Conservation (phyloP, 306 rosid genomes). For the Malus orientalis region DNA sequence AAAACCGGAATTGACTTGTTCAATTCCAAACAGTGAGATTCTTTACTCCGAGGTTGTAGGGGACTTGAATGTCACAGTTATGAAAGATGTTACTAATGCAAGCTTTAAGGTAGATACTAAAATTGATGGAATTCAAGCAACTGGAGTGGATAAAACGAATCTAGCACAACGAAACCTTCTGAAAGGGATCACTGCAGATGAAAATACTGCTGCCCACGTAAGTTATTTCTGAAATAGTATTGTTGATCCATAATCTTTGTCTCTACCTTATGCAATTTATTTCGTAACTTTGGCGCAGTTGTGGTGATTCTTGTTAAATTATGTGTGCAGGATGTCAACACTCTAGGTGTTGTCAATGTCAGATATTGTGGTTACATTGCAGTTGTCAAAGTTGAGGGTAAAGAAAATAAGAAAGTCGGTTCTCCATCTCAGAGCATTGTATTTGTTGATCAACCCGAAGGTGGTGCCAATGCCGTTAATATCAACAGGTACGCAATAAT, state of each 20-base stretch:
- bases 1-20: conserved; percentile 25
- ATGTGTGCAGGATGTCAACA: conserved; percentile 64
- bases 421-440: conserved; percentile 50
- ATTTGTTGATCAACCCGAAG: conserved; percentile 77
- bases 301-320: conserved; percentile 20
- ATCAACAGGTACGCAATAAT: conserved; percentile 59
- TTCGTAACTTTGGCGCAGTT: conserved; percentile 1
- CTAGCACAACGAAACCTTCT: conserved; percentile 71
- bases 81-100: conserved; percentile 72
- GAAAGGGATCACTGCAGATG: conserved; percentile 97
- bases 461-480: conserved; percentile 95
- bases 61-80: conserved; percentile 65
- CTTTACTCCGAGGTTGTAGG: conserved; percentile 55
- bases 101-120: conserved; percentile 82
- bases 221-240: conserved; percentile 26
- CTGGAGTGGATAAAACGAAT: conserved; percentile 50
- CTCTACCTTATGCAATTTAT: neutral
- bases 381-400: conserved; percentile 63
- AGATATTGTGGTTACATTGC: conserved; percentile 78
- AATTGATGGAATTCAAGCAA: conserved; percentile 79
- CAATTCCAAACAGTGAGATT: conserved; percentile 32
- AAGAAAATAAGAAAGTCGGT: conserved; percentile 32
- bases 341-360: conserved; percentile 76
- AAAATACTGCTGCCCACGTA: conserved; percentile 97
- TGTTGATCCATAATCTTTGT: conserved; percentile 6